Base-by-base conservation (phyloP, 2,329 filamentous ascomycete species). In the Xylariaceae sp. region DNA sequence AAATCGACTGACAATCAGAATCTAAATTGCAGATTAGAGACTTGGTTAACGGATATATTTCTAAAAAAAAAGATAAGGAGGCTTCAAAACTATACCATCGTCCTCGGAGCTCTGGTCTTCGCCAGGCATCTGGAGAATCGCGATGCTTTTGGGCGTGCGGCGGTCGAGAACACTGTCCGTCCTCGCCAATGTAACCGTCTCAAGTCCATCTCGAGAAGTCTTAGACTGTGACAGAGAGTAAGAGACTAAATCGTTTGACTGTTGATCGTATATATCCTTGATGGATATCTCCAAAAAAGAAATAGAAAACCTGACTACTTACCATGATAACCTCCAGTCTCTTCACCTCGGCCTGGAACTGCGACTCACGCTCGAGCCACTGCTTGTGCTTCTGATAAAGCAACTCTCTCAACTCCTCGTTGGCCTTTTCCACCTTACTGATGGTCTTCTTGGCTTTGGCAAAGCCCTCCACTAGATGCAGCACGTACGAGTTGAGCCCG, bases 131-230 rank as follows among this genome's bases (percentile, higher is more conserved):
- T 65, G 66, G 32, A 66, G 61, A 48, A 74, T 69, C 9, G 65
- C 52, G 49, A 61, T 67, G 11, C 65, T 65, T 31, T 65, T 65
- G 31, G 57, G 55, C 7, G 59, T 55, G 46, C 67, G 70, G 35
- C 75, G 65, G 54, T 74, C 70, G 26, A 77, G 62, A 26, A 77
- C 59, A 42, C 74, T 77, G 11, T 69, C 69, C 3, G 72, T 69
- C 43, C 75, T 70, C 9, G 73, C 74, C 29, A 78, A 56, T 1
- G 71, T 65, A 2, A 78, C 76, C n/a, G 72, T 72, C 53, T 73
- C 74, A 34, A 78, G 65, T 2, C 75, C 74, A 30, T 71, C 68
- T 19, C 60, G 65, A n/a, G 69, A 72, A 4, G 62, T 62, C 12
- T 57, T 64, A 7, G 71, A 69, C 31, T 75, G 58, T 2, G 68